Conservation (phyloP, 805 yeast species). For the Tetrapisispora phaffii region DNA sequence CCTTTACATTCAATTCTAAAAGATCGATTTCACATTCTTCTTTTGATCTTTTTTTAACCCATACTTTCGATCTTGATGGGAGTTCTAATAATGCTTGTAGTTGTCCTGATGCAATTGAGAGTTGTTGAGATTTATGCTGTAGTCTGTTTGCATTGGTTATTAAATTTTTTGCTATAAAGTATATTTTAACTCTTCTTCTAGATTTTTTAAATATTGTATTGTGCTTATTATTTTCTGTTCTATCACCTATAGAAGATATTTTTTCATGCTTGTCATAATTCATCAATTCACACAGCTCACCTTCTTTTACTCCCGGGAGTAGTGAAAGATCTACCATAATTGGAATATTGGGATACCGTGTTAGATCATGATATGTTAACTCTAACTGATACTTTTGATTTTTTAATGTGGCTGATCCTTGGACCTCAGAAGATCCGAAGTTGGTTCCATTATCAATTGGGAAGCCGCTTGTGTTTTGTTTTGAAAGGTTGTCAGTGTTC, state of each 20-base stretch:
- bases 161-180: conserved; percentile 9
- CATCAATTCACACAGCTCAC: conserved; percentile 64
- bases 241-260: background rate
- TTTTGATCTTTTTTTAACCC: conserved; percentile 39
- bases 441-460: no score
- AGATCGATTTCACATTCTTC: conserved; percentile 53
- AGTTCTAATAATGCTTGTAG: conserved; percentile 52
- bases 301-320: conserved; percentile 57
- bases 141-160: background rate
- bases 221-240: background rate
- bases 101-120: conserved; percentile 53
- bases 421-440: background rate
- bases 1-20: conserved; percentile 72
- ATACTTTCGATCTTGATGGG: conserved; percentile 57
- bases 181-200: conserved; percentile 7
- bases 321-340: conserved; percentile 53
- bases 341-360: conserved; percentile 44
- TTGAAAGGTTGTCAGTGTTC: background rate
- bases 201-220: background rate
- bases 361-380: conserved; percentile 47
- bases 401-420: conserved; percentile 4
- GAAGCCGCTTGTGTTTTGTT: background rate
- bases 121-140: conserved; percentile 13
- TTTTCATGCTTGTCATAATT: conserved; percentile 31
- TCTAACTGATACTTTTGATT: conserved; percentile 17